Base-by-base conservation (phyloP, 2,329 filamentous ascomycete genomes). In the Tolypocladium ovalisporum region DNA sequence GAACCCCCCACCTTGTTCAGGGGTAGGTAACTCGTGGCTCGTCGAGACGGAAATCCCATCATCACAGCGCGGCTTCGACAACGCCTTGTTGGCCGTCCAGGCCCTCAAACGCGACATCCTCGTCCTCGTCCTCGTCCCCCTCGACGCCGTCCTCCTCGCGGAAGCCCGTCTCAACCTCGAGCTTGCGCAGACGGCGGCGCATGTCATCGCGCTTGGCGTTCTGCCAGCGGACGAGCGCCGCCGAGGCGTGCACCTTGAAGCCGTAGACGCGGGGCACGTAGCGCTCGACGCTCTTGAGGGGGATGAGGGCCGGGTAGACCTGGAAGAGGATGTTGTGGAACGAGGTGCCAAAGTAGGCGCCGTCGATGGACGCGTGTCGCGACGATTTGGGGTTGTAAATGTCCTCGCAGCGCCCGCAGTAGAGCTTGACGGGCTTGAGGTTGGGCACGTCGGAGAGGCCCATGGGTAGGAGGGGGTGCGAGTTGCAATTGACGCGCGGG, bases 301-400 rank as follows among this genome's bases (percentile, higher is more conserved):
- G 94, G 55, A 95, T 85, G 65, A 99, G 81, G 29, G 89, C 85
- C 7, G 94, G 93, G 71, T 97, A 97, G 57, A 99, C 94, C 73
- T 99, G 94, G 79, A 99, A 97, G 61, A 99, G 85, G 74, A 99
- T 97, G 76, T 97, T 97, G 80, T 97, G 93, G 79, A 99, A 99
- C 3, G 90, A 96, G 53, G 93, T 92, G 65, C 94, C 94, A 65
- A 99, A 99, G 80, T 97, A 99, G 62, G 94, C 94, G 62, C 94
- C 94, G 71, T 99, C 94, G 67, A 99, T 97, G 59, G 88, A 83
- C 54, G 92, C 91, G 74, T 99, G 94, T 34, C 94, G 90, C 24
- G 90, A 93, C 4, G 94, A 97, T 73, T 99, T 99, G 51, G 94
- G 94, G 75, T 97, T 97, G 81, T 99, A 99, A 59, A 96, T 88